Base-by-base conservation (phyloP, 495 filamentous ascomycete species). In the Aspergillus funiculosus region DNA sequence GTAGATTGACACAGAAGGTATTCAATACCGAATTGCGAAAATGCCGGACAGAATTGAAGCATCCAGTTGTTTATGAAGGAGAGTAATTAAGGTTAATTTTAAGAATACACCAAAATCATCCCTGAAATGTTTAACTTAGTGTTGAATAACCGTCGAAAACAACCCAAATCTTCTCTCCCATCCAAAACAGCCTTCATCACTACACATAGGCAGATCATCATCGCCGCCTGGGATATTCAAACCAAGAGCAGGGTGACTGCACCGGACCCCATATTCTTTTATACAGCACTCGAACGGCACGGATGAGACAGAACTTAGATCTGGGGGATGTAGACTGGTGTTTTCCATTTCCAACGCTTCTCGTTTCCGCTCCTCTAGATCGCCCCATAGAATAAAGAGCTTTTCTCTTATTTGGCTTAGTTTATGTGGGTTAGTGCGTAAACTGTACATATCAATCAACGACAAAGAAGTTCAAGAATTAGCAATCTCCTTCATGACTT, bases 361-460 rank as follows among this genome's bases (percentile, higher is more conserved):
- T 32, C 41, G 43, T 50, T 85, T 87, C 34, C 57, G 48, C 58
- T 94, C 88, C 59, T 87, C 82, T 5, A 96, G 75, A 47, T 94
- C 75, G 3, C 91, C 91, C 89, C 91, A 97, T 6, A 97, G 72
- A 22, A 77, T 67, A 60, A 81, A 90, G 11, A 95, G 74, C 56
- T 81, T 82, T 56, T 94, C 79, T 28, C 76, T 70, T 1, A 96
- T 62, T 6, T 61, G 42, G 19, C 31, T 52, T 5, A 94, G 61
- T 2, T 58, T 51, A 0, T 55, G 26, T 4, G 57, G 28, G 26
- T 84, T 61, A 38, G 55, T 55, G 13, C 75, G 76, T 6, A 95
- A 76, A 61, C 74, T 86, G 36, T 3, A 17, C 3, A 30, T 41
- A 30, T n/a, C n/a, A n/a, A n/a, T n/a, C n/a, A n/a, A n/a, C n/a